phyloP scores from a whole-genome alignment of 2,329 filamentous ascomycete genomes.

The Plectosphaerella sp. region DNA sequence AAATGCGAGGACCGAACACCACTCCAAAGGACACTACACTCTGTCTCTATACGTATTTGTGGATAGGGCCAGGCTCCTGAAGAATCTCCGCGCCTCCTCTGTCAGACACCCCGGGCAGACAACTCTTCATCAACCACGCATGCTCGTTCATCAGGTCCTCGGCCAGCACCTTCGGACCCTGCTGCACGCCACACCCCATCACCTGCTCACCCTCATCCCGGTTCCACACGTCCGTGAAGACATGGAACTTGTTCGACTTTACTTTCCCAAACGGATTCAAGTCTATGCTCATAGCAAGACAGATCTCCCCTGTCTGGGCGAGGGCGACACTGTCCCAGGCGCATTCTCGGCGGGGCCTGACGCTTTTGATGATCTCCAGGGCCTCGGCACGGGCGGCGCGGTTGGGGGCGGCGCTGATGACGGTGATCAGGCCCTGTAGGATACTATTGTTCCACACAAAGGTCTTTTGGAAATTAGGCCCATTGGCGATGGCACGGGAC shows the following conservation, averaged over 20 bases:
- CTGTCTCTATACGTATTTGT: too few relatives aligned
- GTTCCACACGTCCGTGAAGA: not conserved
- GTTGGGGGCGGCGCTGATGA: not conserved
- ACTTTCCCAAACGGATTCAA: not conserved
- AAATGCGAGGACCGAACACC: too few relatives aligned
- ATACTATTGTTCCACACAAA: not conserved
- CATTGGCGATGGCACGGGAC: not conserved
- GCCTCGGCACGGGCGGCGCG: not conserved
- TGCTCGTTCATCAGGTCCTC: too few relatives aligned
- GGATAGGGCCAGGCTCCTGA: too few relatives aligned
- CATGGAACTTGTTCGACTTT: not conserved
- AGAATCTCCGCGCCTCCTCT: too few relatives aligned
- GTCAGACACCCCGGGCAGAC: too few relatives aligned
- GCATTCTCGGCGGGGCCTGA: not conserved
- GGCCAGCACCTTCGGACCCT: too few relatives aligned
- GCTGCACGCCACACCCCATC: too few relatives aligned
- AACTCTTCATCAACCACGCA: too few relatives aligned
- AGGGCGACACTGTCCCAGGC: not conserved
- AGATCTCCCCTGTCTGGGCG: not conserved
- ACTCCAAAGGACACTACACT: too few relatives aligned
- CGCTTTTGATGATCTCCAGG: not conserved
- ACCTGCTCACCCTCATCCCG: too few relatives aligned
- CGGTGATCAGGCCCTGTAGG: not conserved
- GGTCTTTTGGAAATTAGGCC: not conserved
- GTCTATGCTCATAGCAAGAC: not conserved